Evolutionary conservation across 345 rosid genomes (phyloP), one percentile per base, ranked within the genome.

Genomic region (Murraya koenigii): DNA sequence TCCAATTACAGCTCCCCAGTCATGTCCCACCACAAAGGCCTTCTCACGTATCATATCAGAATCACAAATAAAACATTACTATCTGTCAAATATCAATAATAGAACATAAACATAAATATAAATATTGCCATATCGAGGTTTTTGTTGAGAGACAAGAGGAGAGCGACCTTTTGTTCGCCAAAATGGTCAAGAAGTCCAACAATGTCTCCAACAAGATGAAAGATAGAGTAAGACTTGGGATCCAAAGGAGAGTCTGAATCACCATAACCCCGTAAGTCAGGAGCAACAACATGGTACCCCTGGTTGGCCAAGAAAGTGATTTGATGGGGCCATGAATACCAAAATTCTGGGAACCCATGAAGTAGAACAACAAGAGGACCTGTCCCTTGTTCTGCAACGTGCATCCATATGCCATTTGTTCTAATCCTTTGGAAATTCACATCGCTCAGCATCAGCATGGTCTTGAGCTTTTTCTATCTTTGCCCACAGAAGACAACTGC

Each of bases 311-410:
- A 76, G 85, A 68, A 83, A 62, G 78, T 66, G 56, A 90, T 92
- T 81, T 89, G 93, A 68, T 90, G 91, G 75, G 93, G 89, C 97
- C 93, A 91, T 7, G 93, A 89, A 77, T 83, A 89, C 92, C 92
- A 90, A 63, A 87, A 76, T 79, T 92, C 97, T 33, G 97, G 94
- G 86, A 92, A 92, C 47, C 97, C 95, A 78, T 88, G 94, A 59
- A 91, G 89, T 17, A 91, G 66, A 36, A 93, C 56, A 68, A 89
- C 89, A 10, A 91, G 78, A 5, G 93, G 90, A 10, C 92, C 87
- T n/a, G 73, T 77, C 56, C 95, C 91, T 84, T 88, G 88, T 84
- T 89, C 91, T 2, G 80, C 90, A 13, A 82, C 70, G 69, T 91
- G 89, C 68, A 89, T 32, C 85, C 85, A 80, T 66, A 90, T 77